Evolutionary conservation across 2,329 filamentous ascomycete species (phyloP).

Genomic region (Apiospora marii): DNA sequence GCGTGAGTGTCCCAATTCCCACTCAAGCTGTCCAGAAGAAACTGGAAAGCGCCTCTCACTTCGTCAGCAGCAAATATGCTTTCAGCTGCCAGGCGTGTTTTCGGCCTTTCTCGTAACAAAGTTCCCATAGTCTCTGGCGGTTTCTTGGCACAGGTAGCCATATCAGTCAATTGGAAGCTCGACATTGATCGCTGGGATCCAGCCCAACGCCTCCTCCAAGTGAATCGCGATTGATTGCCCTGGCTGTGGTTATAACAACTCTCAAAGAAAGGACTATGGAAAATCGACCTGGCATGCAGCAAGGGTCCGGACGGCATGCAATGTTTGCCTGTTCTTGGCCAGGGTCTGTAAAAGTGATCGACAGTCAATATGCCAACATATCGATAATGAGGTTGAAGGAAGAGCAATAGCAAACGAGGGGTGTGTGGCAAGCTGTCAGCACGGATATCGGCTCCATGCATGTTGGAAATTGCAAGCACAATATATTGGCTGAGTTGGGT

Average conservation of each 20-base stretch:
- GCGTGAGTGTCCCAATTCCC: not conserved
- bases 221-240: no score
- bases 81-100: not conserved
- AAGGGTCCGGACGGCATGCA: not conserved
- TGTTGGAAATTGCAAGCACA: slow-evolving; percentile 7
- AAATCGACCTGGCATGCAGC: not conserved
- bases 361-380: not conserved
- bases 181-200: not conserved
- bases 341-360: not conserved
- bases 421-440: not conserved
- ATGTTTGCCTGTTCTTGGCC: not conserved
- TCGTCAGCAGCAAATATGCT: not conserved
- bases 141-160: not conserved
- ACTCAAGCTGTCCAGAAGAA: not conserved
- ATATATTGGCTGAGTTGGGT: not conserved
- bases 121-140: not conserved
- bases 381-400: not conserved
- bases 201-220: no score
- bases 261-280: not conserved
- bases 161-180: not conserved
- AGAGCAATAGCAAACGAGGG: not conserved
- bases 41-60: not conserved
- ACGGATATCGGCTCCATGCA: not conserved
- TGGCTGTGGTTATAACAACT: no score
- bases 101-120: not conserved